phyloP scores from a whole-genome alignment of 2,329 filamentous ascomycete species.

The Colletotrichum karsti region DNA sequence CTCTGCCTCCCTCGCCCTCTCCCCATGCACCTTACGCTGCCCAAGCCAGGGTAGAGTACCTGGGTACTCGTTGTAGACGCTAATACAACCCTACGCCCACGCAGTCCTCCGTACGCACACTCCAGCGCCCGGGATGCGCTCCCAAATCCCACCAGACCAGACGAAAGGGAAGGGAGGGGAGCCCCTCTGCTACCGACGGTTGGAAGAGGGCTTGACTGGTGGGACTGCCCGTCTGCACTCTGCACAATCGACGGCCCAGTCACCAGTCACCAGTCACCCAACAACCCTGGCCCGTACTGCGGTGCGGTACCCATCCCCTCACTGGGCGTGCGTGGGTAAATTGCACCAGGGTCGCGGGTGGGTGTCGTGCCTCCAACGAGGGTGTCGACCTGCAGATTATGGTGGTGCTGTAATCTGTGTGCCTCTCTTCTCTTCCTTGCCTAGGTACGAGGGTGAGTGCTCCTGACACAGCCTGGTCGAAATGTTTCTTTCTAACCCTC shows the following conservation, averaged over 20 bases:
- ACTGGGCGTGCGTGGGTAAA: constrained; percentile 23
- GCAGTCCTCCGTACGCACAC: constrained; percentile 7
- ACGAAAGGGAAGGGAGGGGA: constrained; percentile 11
- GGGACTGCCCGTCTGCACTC: constrained; percentile 13
- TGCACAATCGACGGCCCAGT: not conserved
- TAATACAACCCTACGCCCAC: constrained; percentile 15
- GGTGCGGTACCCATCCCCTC: not conserved
- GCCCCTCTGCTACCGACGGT: not conserved
- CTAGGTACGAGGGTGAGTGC: constrained; percentile 5
- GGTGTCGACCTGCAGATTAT: constrained; percentile 19
- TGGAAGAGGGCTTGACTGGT: constrained; percentile 24
- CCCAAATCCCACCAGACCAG: constrained; percentile 24
- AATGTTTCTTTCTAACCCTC: constrained; percentile 5
- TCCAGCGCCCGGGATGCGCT: constrained; percentile 21
- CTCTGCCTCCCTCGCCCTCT: too few relatives aligned
- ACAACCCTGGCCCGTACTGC: constrained; percentile 17
- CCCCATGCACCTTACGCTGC: too few relatives aligned
- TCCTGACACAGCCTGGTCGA: not conserved
- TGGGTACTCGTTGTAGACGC: constrained; percentile 8
- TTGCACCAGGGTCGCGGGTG: constrained; percentile 27
- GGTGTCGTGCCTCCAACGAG: constrained; percentile 25
- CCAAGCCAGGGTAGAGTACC: constrained; percentile 18
- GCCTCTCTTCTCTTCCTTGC: too few relatives aligned
- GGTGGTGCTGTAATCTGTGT: not conserved
- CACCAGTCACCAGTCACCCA: not conserved